Base-by-base conservation (phyloP, 148 eudicot genomes). In the Chenopodium formosanum region DNA sequence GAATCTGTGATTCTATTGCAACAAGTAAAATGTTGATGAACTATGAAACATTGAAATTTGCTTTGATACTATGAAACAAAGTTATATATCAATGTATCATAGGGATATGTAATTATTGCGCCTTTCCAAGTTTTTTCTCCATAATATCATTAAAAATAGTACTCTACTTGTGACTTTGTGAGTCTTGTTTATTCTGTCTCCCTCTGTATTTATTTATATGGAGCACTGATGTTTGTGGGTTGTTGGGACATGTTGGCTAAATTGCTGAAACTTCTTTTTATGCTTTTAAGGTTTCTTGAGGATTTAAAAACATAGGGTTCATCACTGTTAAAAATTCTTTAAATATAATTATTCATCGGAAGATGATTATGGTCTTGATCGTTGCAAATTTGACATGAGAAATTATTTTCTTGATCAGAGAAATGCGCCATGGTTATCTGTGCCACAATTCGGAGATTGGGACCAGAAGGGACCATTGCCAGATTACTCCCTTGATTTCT, bases 381-480 rank as follows among this genome's bases (percentile, higher is more conserved):
- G 14, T 68, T 4, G 62, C 37, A 62, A 70, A 63, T 8, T 68
- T 76, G 79, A 60, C 65, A 29, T 66, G 10, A 14, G 31, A 17
- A 53, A 16, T 14, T 56, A n/a, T 32, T 56, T 7, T 75, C 46
- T 67, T 64, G 32, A 82, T 81, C 85, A 95, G 99, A 93, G 79
- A 65, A 89, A 83, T 85, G 84, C 85, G 66, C 83, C 95, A 40
- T 95, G 98, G 98, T 81, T 95, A 88, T 95, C 97, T 32, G 98
- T 95, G 82, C 98, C 98, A 60, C 97, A 95, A 83, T 93, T 95
- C 78, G 98, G 98, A 68, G 98, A 95, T 64, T 95, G 98, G 98
- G 98, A 95, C 40, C 96, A 91, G 82, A 93, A 95, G 88, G 98
- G 96, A 10, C 83, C 68, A 37, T 62, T 92, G 81, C 94, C 96